Base-by-base conservation (phyloP, 1,284 basidiomycete genomes). In the Gomphus bonarii region DNA sequence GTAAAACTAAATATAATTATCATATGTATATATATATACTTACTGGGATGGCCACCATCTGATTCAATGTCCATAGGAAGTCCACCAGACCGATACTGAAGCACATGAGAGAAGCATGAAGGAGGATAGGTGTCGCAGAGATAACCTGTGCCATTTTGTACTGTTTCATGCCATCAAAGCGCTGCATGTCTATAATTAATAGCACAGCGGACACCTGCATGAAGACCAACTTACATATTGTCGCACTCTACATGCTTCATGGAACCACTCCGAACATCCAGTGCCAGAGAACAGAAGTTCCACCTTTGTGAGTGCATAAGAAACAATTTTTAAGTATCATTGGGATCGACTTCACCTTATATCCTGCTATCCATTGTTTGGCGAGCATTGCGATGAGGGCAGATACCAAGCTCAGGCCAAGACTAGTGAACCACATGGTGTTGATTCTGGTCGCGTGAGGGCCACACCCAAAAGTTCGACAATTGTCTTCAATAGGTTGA, bases 331-430 rank as follows among this genome's bases (percentile, higher is more conserved):
- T n/a, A 28, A 14, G n/a, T 14, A 16, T 5, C 30, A 18, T 2
- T 67, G 60, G 60, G 1, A 63, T 61, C 46, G 71, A 73, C 28
- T 65, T 65, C 36, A 50, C 49, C 18, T 50, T 50, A n/a, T 50
- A 50, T 36, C 49, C 49, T 5, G 49, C 49, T 11, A 63, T 49
- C 75, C 75, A 76, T 62, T 75, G 74, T 55, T 75, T 75, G 12
- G 70, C 70, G 0, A 75, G 67, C 70, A 75, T 74, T 16, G 73
- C 70, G 48, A 73, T 65, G 2, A 75, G 62, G 3, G 74, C 73
- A 16, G 71, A 68, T 4, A 70, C 70, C n/a, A 75, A 67, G 54
- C 70, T 72, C 59, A 68, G 71, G 3, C 71, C 65, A 22, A 75
- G 65, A n/a, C 71, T 70, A 8, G 69, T 67, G 60, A 75, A 75